Base-by-base conservation (phyloP, 495 filamentous ascomycete species). In the Tuber brumale region DNA sequence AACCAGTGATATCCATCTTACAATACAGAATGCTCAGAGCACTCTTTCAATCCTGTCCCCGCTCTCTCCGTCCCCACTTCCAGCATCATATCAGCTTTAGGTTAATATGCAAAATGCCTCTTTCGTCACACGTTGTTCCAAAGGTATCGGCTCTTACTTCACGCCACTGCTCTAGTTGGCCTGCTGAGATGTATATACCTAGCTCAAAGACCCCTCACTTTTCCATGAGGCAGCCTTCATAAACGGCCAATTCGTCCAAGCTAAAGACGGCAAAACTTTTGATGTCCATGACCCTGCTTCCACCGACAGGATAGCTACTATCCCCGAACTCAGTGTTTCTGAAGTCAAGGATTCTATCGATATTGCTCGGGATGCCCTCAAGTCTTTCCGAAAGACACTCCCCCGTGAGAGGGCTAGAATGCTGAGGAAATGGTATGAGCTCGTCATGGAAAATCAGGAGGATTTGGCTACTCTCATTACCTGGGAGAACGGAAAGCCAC, bases 381-480 rank as follows among this genome's bases (percentile, higher is more conserved):
- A 90, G 51, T 86, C 87, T 72, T 97, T 94, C 87, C 90, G 91
- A 74, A 87, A 87, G 72, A 90, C 87, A 66, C 91, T 94, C 0
- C 92, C 90, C 73, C 92, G 95, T 61, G 90, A 97, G 85, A 90
- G 94, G 70, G 89, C 93, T 48, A 90, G 89, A 82, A 88, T 97
- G 84, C 88, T 99, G 69, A 89, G 93, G 71, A 92, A 91, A 81
- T 97, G 94, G 95, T 95, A 94, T 84, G 89, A 97, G 72, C 86
- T 97, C 73, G 90, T 97, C 88, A 85, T 94, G 12, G 94, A 93
- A 48, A 97, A 97, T 76, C 86, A 89, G 39, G 93, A 96, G 31
- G 95, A 99, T 81, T 86, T 98, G 45, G 93, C 94, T 12, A 94
- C 88, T 71, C 84, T 99, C 76, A 97, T 98, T 78, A 97, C 95